Base-by-base conservation (phyloP, 768 basidiomycete species). In the Leucocoprinus birnbaumii region DNA sequence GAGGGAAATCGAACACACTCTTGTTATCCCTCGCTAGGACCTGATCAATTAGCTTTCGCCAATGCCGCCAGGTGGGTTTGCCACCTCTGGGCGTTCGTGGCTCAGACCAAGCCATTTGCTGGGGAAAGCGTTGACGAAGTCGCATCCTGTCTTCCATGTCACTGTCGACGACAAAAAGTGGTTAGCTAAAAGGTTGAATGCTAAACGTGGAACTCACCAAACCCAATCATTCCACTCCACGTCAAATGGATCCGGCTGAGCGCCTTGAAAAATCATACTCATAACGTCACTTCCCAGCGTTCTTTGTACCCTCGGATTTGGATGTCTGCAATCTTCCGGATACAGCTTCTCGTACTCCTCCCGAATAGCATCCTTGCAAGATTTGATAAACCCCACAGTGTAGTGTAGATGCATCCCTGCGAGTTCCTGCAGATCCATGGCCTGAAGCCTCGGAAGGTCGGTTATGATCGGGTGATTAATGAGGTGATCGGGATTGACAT, bases 141-240 rank as follows among this genome's bases (percentile, higher is more conserved):
- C 77, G 75, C 42, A 86, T 84, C 11, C 88, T 85, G 61, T 87
- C 85, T 40, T 73, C 73, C 89, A 91, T 91, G 58, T 91, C 89
- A 59, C 89, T 91, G 55, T n/a, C 38, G 16, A 38, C 4, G 38
- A 7, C 3, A 35, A 51, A 46, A 51, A 49, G 26, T 18, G 8
- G 24, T n/a, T n/a, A n/a, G n/a, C n/a, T n/a, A n/a, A n/a, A n/a
- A n/a, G n/a, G n/a, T n/a, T n/a, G n/a, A n/a, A n/a, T n/a, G n/a
- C n/a, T n/a, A n/a, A n/a, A n/a, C n/a, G n/a, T n/a, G n/a, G n/a
- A n/a, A 67, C 84, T 64, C 46, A 90, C 89, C 75, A 78, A 67
- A 83, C 76, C 89, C 89, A 91, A 48, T 83, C 82, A 8, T 67
- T 67, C 87, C 88, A 89, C 48, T 80, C 80, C 1, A 71, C 65